Evolutionary conservation across 2,329 filamentous ascomycete genomes (phyloP).

Genomic region (Clonostachys rosea): DNA sequence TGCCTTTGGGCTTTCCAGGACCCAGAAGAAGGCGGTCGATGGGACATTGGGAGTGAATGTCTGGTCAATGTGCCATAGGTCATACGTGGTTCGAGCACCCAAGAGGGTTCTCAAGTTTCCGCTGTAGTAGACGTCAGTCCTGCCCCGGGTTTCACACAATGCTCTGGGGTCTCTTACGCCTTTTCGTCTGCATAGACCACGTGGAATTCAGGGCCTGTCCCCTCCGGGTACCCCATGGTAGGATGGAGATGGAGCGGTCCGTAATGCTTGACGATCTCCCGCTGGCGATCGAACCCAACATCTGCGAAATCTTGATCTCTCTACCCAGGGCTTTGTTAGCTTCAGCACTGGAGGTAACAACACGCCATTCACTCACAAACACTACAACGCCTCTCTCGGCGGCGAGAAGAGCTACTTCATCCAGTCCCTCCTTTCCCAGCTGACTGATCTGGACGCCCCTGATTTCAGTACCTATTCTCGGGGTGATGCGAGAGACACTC

Average conservation of each 20-base stretch:
- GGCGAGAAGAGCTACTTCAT: slow-evolving; percentile 20
- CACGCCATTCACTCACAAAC: slow-evolving; percentile 12
- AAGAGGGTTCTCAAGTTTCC: slow-evolving; percentile 19
- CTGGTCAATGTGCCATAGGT: slow-evolving; percentile 25
- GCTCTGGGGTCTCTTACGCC: slow-evolving; percentile 8
- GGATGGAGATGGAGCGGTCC: slow-evolving; percentile 21
- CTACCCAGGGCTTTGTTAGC: slow-evolving; percentile 1
- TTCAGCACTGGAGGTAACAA: not conserved
- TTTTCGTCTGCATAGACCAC: slow-evolving; percentile 23
- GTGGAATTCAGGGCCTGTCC: slow-evolving; percentile 21
- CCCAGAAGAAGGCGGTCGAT: slow-evolving; percentile 24
- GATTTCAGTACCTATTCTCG: slow-evolving; percentile 18
- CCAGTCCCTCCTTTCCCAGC: slow-evolving; percentile 13
- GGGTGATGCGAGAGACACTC: slow-evolving; percentile 11
- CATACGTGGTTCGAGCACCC: slow-evolving; percentile 15
- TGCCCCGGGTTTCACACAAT: not conserved
- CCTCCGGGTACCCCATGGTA: slow-evolving; percentile 21
- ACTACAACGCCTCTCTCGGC: slow-evolving; percentile 21
- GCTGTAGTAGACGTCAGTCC: slow-evolving; percentile 1
- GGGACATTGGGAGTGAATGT: slow-evolving; percentile 22
- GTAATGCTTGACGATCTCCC: slow-evolving; percentile 19
- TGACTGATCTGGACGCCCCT: slow-evolving; percentile 18
- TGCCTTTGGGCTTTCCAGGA: slow-evolving; percentile 15
- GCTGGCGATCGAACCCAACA: slow-evolving; percentile 19
- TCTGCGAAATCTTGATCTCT: slow-evolving; percentile 23